Evolutionary conservation across 164 flowering plant genomes (phyloP).

Genomic region (Nymphaea colorata): DNA sequence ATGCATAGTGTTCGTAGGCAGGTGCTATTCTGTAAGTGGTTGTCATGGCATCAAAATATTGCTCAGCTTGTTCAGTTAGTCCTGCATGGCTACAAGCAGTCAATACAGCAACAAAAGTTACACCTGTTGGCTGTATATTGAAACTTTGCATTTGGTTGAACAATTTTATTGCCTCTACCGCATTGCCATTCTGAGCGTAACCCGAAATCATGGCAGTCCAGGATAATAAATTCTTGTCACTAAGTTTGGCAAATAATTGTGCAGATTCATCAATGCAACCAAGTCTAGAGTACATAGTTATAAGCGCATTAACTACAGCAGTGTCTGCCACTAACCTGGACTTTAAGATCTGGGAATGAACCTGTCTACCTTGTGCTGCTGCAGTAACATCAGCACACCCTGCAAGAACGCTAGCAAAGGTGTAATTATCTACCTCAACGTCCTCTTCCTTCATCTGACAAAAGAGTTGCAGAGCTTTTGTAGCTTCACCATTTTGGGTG

Average conservation of each 20-base stretch:
- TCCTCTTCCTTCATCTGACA: constrained; percentile 8
- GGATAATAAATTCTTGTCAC: too few species aligned
- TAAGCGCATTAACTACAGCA: constrained; percentile 13
- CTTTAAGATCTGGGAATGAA: constrained; percentile 9
- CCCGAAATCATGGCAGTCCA: too few species aligned
- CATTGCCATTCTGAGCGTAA: too few species aligned
- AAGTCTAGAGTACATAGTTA: constrained; percentile 12
- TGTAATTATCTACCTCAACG: constrained; percentile 7
- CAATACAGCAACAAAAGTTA: too few species aligned
- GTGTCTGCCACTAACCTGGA: constrained; percentile 6
- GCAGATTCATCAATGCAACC: constrained; percentile 7
- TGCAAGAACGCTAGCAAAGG: constrained; percentile 8
- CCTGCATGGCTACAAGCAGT: too few species aligned
- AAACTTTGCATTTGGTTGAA: too few species aligned
- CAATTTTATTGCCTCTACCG: too few species aligned
- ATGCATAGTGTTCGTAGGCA: too few species aligned
- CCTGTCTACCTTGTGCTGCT: constrained; percentile 10
- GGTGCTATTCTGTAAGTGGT: too few species aligned
- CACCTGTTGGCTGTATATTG: too few species aligned
- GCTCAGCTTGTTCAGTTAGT: too few species aligned
- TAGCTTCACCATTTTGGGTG: constrained; percentile 1
- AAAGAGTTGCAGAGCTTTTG: constrained; percentile 9
- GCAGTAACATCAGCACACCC: constrained; percentile 10
- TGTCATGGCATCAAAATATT: too few species aligned
- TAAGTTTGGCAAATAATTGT: constrained; percentile 6